Base-by-base conservation (phyloP, 176 grass and related monocot genomes). In the Elymus sibiricus region DNA sequence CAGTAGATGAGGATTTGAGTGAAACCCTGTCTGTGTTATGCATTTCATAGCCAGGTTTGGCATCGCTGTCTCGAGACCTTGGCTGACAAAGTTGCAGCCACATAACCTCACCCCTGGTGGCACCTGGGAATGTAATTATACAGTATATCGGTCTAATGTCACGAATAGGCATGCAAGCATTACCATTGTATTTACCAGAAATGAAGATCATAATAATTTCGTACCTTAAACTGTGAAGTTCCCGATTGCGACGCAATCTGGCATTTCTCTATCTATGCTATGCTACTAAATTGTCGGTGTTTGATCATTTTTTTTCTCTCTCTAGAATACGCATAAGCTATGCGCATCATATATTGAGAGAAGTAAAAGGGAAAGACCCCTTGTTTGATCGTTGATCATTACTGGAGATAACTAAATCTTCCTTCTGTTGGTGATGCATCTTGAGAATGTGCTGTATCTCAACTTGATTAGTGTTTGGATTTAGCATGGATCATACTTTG, bases 61-160 rank as follows among this genome's bases (percentile, higher is more conserved):
- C 80, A 38, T 40, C 11, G 17, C 31, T 64, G 24, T 65, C 60
- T 69, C 35, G 7, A 61, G 69, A 74, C 69, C 55, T 64, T 34
- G 84, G 59, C 34, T 84, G 68, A 59, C 37, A 68, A 68, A 73
- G 66, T 16, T 79, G 89, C 21, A 39, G 74, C 32, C 25, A 79
- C 21, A 34, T 53, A 5, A 39, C 34, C 63, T 44, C 37, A 65
- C 25, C 8, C 5, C 37, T 73, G 15, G 67, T 15, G 21, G 28
- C 27, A 68, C 40, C 31, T 76, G 58, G 21, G 16, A 75, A 74
- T 79, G 26, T 38, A 83, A 44, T 38, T 84, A 84, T 62, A 69
- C 64, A 27, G 43, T 61, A 78, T 64, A 32, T 44, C 11, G 7
- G 17, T 80, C 81, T 75, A 76, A 80, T 46, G 16, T 44, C 42